phyloP scores from a whole-genome alignment of 2,329 filamentous ascomycete species.

The Knufia petricola region DNA sequence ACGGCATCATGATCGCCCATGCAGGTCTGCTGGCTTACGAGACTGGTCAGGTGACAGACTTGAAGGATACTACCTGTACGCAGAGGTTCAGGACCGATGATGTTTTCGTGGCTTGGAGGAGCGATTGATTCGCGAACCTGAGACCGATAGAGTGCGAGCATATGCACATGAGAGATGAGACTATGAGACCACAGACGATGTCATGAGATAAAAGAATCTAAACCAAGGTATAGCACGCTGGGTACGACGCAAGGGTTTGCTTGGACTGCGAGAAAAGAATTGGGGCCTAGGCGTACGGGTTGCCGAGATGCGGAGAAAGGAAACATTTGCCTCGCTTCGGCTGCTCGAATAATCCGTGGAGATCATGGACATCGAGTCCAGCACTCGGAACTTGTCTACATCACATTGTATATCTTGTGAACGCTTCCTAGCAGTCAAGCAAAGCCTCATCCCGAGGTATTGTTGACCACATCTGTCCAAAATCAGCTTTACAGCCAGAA shows the following conservation, averaged over 20 bases:
- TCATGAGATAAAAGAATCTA: too few relatives aligned
- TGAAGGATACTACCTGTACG: slow-evolving; percentile 77
- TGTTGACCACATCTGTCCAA: too few relatives aligned
- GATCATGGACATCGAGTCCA: too few relatives aligned
- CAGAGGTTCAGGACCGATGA: slow-evolving; percentile 77
- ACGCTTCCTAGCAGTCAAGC: too few relatives aligned
- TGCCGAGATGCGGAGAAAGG: not conserved
- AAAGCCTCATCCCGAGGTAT: too few relatives aligned
- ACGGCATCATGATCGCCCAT: slow-evolving; percentile 99
- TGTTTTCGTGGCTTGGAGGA: slow-evolving; percentile 69
- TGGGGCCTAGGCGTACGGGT: too few relatives aligned
- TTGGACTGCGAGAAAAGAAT: too few relatives aligned
- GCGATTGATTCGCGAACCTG: slow-evolving; percentile 36
- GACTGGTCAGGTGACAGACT: slow-evolving; percentile 62
- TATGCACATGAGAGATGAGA: not conserved
- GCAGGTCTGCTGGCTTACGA: slow-evolving; percentile 78
- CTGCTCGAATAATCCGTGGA: not conserved
- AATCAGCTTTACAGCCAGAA: too few relatives aligned
- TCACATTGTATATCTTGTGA: too few relatives aligned
- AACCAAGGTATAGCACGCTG: too few relatives aligned
- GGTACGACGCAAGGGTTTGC: too few relatives aligned
- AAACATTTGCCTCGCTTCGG: not conserved
- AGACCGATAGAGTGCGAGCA: not conserved
- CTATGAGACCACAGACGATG: not conserved
- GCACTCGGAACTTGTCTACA: too few relatives aligned